These are phyloP conservation scores for Hondaea fermentalgiana DNA, from an alignment of 108 stramenopile species.

Conservation along the genomic window DNA sequence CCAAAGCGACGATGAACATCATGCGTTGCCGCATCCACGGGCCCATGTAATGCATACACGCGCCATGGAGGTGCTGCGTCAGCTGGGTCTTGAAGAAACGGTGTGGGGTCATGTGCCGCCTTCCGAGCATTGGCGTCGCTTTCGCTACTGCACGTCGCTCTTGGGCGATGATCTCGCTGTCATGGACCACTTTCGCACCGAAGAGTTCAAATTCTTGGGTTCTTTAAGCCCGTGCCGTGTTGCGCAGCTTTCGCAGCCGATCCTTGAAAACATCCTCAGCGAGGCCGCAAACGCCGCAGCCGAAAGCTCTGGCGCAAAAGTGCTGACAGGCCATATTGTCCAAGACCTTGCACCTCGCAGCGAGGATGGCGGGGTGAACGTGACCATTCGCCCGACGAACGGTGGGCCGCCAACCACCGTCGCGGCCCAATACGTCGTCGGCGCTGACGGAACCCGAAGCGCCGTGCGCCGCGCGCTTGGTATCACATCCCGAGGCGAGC, in stretches of 20 bases:
- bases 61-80: slow-evolving; percentile 22
- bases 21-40: slow-evolving; percentile 11
- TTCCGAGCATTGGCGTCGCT: slow-evolving; percentile 11
- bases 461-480: slow-evolving; percentile 22
- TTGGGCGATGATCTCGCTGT: not conserved
- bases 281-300: not conserved
- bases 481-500: slow-evolving; percentile 11
- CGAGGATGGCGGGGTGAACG: not conserved
- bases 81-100: not conserved
- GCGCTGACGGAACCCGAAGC: slow-evolving; percentile 39
- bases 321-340: not conserved
- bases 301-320: not conserved
- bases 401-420: not conserved
- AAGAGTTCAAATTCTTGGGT: not conserved
- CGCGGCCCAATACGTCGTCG: slow-evolving; percentile 31
- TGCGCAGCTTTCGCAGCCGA: slow-evolving; percentile 38
- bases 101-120: not conserved
- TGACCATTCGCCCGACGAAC: not conserved
- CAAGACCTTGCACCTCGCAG: not conserved
- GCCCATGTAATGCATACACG: slow-evolving; percentile 21
- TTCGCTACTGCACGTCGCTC: slow-evolving; percentile 4
- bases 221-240: not conserved
- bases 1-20: not conserved
- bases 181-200: not conserved
- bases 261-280: slow-evolving; percentile 35